Evolutionary conservation across 2,329 filamentous ascomycete genomes (phyloP).

Genomic region (Sporothrix humicola): DNA sequence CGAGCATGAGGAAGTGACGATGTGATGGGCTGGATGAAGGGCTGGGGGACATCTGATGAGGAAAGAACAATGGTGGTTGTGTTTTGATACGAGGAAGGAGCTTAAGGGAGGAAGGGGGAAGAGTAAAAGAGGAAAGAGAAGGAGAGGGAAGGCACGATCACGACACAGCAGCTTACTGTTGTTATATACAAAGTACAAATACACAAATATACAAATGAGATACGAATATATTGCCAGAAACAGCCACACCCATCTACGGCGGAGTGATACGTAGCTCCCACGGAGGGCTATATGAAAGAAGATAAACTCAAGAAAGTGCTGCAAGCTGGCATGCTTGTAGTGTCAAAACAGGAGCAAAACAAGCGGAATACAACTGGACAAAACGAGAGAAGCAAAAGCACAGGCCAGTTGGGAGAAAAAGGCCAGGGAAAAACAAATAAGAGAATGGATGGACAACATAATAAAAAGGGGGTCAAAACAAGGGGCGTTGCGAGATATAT

Average conservation of each 20-base stretch:
- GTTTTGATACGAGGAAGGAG: background rate
- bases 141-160: constrained; percentile 3
- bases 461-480: constrained; percentile 26
- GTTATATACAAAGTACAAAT: background rate
- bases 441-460: background rate
- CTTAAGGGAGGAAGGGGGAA: background rate
- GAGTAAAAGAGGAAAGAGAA: background rate
- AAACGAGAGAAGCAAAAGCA: constrained; percentile 22
- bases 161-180: background rate
- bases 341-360: constrained; percentile 17
- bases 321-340: constrained; percentile 20
- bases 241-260: background rate
- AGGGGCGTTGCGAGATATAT: constrained; percentile 16
- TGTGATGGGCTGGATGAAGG: constrained; percentile 13
- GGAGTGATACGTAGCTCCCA: background rate
- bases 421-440: background rate
- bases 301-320: background rate
- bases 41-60: constrained; percentile 19
- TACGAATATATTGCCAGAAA: background rate
- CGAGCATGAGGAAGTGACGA: constrained; percentile 29
- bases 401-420: background rate
- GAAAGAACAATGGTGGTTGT: constrained; percentile 1
- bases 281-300: background rate
- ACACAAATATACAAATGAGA: background rate
- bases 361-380: constrained; percentile 3